Percentiles rank a stretch among this genome's conserved stretches.
Evolutionary conservation across 1,284 basidiomycete genomes (phyloP).

Genomic region (Trichosporon sp.): DNA sequence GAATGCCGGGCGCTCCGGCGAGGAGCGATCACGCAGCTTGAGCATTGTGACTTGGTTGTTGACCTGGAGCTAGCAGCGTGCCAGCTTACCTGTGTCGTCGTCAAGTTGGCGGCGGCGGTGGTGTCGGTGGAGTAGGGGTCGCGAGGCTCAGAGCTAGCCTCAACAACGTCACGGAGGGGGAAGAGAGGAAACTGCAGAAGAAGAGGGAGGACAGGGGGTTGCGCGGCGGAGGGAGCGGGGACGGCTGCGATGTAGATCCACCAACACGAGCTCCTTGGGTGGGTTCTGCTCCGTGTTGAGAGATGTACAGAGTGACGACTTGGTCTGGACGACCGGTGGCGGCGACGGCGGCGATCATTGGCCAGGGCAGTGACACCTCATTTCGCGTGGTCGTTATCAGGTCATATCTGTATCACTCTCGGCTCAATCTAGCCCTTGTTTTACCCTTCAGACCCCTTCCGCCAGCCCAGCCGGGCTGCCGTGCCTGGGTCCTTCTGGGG

Average conservation of each 20-base stretch:
- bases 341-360: background rate
- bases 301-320: slow-evolving; percentile 1
- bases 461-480: background rate
- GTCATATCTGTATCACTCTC: background rate
- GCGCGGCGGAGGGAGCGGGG: background rate
- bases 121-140: background rate
- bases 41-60: slow-evolving; percentile 25
- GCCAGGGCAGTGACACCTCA: background rate
- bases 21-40: slow-evolving; percentile 23
- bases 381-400: background rate
- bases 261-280: background rate
- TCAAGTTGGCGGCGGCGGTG: background rate
- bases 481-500: background rate
- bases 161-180: background rate
- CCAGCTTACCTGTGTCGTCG: background rate
- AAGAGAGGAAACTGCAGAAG: background rate
- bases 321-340: background rate
- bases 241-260: background rate
- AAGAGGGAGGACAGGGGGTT: background rate
- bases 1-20: slow-evolving; percentile 30
- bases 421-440: background rate
- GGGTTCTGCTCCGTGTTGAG: background rate
- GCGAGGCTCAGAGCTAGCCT: background rate
- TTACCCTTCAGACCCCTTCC: background rate
- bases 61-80: background rate